phyloP scores from a whole-genome alignment of 805 yeast genomes.

The Candida chauliodis region DNA sequence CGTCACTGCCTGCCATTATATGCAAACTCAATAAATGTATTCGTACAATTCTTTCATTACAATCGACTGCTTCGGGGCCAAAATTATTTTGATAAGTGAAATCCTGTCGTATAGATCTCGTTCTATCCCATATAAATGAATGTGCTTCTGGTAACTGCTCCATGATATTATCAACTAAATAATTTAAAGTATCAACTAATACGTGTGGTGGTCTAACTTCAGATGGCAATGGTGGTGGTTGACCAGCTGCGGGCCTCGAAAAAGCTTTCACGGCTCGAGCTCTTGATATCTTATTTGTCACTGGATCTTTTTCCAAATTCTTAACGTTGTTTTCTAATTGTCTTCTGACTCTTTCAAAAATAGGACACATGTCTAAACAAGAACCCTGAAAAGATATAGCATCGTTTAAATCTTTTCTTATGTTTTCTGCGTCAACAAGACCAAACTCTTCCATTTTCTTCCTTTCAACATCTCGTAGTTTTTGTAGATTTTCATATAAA shows the following conservation, averaged over 20 bases:
- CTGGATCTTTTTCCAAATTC: constrained; percentile 65
- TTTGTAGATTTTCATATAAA: constrained; percentile 70
- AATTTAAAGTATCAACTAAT: constrained; percentile 62
- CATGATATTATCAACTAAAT: constrained; percentile 62
- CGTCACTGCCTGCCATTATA: constrained; percentile 68
- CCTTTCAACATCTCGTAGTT: constrained; percentile 72
- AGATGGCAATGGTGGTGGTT: constrained; percentile 95
- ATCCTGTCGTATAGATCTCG: constrained; percentile 94
- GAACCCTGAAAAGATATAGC: constrained; percentile 88
- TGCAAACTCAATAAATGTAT: constrained; percentile 81
- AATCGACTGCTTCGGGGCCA: constrained; percentile 91
- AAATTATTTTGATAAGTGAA: constrained; percentile 91
- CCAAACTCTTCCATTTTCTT: constrained; percentile 74
- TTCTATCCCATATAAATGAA: constrained; percentile 94
- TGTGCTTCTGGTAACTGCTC: constrained; percentile 78
- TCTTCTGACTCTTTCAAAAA: constrained; percentile 85
- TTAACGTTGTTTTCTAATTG: constrained; percentile 84
- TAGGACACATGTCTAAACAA: constrained; percentile 93
- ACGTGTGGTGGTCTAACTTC: constrained; percentile 93
- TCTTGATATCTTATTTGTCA: constrained; percentile 50
- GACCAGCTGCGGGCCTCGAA: constrained; percentile 96
- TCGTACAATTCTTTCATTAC: constrained; percentile 87
- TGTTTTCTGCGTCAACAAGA: constrained; percentile 82
- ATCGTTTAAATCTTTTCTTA: constrained; percentile 75
- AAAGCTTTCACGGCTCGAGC: constrained; percentile 81